Percentiles rank a stretch among this genome's conserved stretches.
phyloP scores from a whole-genome alignment of 2,329 filamentous ascomycete genomes.

The Aspergillus tamarii region DNA sequence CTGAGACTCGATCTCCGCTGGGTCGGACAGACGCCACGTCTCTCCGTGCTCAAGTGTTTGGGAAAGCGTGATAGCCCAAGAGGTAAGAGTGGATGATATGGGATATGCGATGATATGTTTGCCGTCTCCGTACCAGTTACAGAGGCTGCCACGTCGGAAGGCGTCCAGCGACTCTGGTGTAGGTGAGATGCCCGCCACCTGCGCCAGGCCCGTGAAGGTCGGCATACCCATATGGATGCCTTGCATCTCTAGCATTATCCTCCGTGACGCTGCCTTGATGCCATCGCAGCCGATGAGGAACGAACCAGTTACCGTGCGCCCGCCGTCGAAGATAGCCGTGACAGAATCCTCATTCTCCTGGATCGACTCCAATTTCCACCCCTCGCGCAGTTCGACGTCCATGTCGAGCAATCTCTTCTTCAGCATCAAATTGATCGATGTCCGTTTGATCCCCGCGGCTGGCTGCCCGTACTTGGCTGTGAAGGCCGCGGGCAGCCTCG shows the following conservation, averaged over 20 bases:
- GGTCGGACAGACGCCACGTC: not conserved
- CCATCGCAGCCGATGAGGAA: slow-evolving; percentile 13
- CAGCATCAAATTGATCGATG: not conserved
- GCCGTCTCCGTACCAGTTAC: slow-evolving; percentile 11
- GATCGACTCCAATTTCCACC: not conserved
- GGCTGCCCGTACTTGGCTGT: not conserved
- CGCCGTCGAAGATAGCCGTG: not conserved
- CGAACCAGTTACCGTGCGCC: not conserved
- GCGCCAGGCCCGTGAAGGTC: slow-evolving; percentile 1
- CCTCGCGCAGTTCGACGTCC: not conserved
- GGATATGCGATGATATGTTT: slow-evolving; percentile 10
- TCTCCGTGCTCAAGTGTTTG: not conserved
- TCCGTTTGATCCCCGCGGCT: not conserved
- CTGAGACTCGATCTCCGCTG: not conserved
- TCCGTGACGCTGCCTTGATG: not conserved
- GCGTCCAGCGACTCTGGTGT: not conserved
- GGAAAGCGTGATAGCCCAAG: slow-evolving; percentile 1
- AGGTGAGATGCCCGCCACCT: slow-evolving; percentile 2
- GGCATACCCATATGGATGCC: not conserved
- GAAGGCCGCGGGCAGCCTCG: not conserved
- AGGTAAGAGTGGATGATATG: not conserved
- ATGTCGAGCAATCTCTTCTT: not conserved
- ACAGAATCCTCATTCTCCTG: not conserved
- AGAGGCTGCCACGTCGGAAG: not conserved
- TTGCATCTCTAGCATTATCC: fast-evolving